Percentiles rank a stretch among this genome's conserved stretches.
Evolutionary conservation across 805 yeast genomes (phyloP).

Genomic region (Candida patagonica): DNA sequence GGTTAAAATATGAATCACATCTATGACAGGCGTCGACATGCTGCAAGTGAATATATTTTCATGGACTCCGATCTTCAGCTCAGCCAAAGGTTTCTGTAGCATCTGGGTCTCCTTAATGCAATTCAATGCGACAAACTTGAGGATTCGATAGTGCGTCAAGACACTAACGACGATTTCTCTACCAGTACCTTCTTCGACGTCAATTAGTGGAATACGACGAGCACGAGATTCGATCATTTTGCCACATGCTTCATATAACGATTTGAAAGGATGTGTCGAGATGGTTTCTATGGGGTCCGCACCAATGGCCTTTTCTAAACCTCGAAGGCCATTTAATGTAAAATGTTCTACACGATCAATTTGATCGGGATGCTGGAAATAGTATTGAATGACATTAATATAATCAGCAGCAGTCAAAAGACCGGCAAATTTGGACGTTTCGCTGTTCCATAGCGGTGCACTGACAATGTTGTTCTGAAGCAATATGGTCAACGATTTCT

Average conservation of each 20-base stretch:
- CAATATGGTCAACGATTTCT: constrained; percentile 80
- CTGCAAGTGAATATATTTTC: constrained; percentile 62
- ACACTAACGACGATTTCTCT: constrained; percentile 93
- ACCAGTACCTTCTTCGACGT: constrained; percentile 84
- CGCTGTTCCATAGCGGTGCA: constrained; percentile 94
- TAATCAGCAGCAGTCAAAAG: constrained; percentile 85
- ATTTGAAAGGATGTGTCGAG: constrained; percentile 82
- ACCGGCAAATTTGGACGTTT: constrained; percentile 87
- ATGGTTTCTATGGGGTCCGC: constrained; percentile 78
- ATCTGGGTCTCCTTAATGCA: constrained; percentile 81
- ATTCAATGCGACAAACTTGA: constrained; percentile 90
- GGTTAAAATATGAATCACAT: constrained; percentile 76
- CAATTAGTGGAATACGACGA: constrained; percentile 88
- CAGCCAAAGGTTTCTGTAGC: constrained; percentile 64
- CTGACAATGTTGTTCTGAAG: constrained; percentile 90
- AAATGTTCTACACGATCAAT: constrained; percentile 80
- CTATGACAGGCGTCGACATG: constrained; percentile 87
- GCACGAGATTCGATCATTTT: constrained; percentile 85
- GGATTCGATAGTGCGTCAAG: constrained; percentile 88
- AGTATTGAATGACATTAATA: constrained; percentile 89
- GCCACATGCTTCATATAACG: constrained; percentile 85
- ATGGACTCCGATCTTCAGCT: constrained; percentile 48
- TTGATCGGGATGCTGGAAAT: constrained; percentile 76
- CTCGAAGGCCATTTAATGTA: constrained; percentile 75
- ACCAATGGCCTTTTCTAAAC: constrained; percentile 80